Base-by-base conservation (phyloP, 176 grass and related monocot species). In the Zoysia pacifica region DNA sequence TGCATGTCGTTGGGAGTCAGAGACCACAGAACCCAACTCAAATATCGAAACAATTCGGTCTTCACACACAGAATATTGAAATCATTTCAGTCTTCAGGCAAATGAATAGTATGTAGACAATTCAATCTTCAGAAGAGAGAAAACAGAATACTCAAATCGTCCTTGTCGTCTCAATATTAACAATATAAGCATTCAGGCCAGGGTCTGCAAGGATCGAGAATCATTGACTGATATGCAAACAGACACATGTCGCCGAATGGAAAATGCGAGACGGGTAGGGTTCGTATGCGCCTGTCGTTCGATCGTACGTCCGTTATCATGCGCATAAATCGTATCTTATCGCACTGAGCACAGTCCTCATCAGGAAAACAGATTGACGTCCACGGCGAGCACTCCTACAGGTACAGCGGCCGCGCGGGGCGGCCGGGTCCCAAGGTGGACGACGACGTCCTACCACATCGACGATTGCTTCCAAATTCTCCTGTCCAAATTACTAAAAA, bases 361-460 rank as follows among this genome's bases (percentile, higher is more conserved):
- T 77, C 72, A 84, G 61, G 77, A 59, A 40, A 55, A 75, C 42
- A 72, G 59, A 51, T 67, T 58, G 77, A 84, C 19, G 81, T 79
- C 61, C 75, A 73, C 38, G 61, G 69, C 19, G 52, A 54, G 64
- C 28, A 28, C 28, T 28, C 28, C 28, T 70, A 76, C 71, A 72
- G 43, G 42, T 74, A 48, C 78, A 77, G 67, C 63, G 11, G 7
- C 39, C 18, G 28, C 28, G 28, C 28, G 28, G 28, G 28, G 28
- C 43, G 61, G 3, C 1, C 62, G 77, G 78, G n/a, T 36, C 20
- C 82, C 66, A 20, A 46, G 11, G 60, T 73, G 81, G 87, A 85
- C 81, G 72, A 85, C 78, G 82, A 89, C 87, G 72, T 84, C 66
- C 82, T 81, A 89, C 85, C 77, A 43, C 54, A 45, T 54, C 5